These are phyloP conservation scores for Epipyxis sp. DNA, from an alignment of 108 stramenopile species.

Conservation along the genomic window DNA sequence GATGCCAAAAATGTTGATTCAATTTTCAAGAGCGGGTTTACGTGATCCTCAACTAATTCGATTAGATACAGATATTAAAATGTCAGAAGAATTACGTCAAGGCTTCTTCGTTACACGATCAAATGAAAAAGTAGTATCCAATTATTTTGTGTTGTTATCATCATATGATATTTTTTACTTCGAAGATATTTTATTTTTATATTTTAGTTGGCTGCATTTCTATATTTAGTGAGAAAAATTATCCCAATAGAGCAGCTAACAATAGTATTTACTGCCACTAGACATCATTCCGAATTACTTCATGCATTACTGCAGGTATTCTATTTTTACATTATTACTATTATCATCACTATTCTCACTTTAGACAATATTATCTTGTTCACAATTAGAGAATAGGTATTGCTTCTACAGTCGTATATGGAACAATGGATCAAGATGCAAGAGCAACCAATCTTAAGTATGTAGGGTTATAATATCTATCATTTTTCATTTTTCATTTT, in stretches of 20 bases:
- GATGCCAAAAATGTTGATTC: slow-evolving; percentile 85
- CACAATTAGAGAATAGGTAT: slow-evolving; percentile 54
- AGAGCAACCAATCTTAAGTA: slow-evolving; percentile 73
- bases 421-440: slow-evolving; percentile 90
- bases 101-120: background rate
- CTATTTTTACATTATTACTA: background rate
- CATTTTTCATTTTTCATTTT: background rate
- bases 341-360: too few relatives aligned
- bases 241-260: slow-evolving; percentile 66
- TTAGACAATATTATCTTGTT: too few relatives aligned
- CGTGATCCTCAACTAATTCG: slow-evolving; percentile 88
- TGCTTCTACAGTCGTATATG: slow-evolving; percentile 77
- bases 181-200: background rate
- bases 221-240: slow-evolving; percentile 83
- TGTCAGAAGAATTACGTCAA: slow-evolving; percentile 77
- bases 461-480: background rate
- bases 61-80: slow-evolving; percentile 85
- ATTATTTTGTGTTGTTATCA: background rate
- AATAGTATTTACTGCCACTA: slow-evolving; percentile 88
- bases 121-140: too few relatives aligned
- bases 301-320: slow-evolving; percentile 60
- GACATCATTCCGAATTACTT: slow-evolving; percentile 93
- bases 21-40: slow-evolving; percentile 94
- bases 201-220: slow-evolving; percentile 79
- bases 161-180: background rate